Evolutionary conservation across 108 stramenopile genomes (phyloP).

Genomic region (Nitzschia sp.): DNA sequence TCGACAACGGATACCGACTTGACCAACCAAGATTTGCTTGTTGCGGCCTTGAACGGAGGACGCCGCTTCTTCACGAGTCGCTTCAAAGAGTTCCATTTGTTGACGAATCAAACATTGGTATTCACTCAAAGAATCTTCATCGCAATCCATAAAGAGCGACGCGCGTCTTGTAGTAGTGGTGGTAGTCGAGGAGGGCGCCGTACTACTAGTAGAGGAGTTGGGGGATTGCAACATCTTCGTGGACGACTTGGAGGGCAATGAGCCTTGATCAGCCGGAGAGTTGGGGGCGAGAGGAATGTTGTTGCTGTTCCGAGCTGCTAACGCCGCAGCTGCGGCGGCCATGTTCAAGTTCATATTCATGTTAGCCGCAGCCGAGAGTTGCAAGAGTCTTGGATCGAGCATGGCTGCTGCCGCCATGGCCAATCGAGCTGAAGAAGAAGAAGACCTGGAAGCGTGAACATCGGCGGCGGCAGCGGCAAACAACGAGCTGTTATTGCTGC

Average conservation of each 20-base stretch:
- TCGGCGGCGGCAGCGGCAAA: neutral
- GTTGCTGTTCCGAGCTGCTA: neutral
- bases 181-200: neutral
- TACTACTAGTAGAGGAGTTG: neutral
- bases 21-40: constrained; percentile 44
- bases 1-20: constrained; percentile 64
- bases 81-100: constrained; percentile 63
- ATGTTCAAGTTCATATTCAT: too few species aligned
- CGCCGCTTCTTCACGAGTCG: constrained; percentile 44
- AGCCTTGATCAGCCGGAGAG: neutral
- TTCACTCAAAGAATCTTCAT: constrained; percentile 51
- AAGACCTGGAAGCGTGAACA: neutral
- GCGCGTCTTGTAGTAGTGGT: neutral
- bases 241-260: neutral
- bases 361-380: neutral
- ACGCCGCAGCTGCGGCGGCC: neutral
- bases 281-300: neutral
- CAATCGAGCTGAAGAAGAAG: neutral
- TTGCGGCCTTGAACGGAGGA: constrained; percentile 56
- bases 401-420: neutral
- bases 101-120: constrained; percentile 64
- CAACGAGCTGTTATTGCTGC: neutral
- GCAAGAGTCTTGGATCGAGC: neutral
- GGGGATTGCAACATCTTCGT: neutral
- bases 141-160: constrained; percentile 39